Conservation (phyloP, 495 filamentous ascomycete genomes). For the Tetracladium marchalianum region DNA sequence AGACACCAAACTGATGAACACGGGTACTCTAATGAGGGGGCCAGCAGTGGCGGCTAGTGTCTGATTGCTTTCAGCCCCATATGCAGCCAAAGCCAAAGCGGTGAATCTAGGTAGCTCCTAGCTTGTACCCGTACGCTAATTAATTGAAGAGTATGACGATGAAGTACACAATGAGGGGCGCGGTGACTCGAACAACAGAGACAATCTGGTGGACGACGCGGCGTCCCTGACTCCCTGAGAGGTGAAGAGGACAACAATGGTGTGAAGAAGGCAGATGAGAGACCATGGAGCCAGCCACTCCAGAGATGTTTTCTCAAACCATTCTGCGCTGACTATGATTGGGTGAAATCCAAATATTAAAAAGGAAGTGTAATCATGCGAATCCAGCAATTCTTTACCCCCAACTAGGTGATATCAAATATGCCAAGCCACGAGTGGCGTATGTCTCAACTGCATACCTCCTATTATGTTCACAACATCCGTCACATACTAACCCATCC, state of each 20-base stretch:
- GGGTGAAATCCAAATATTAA: no score
- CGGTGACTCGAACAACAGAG: constrained; percentile 66
- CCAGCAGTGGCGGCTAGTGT: constrained; percentile 75
- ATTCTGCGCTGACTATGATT: constrained; percentile 34
- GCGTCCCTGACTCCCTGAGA: constrained; percentile 64
- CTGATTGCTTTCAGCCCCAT: constrained; percentile 66
- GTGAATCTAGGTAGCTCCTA: constrained; percentile 71
- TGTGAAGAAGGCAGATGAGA: constrained; percentile 71
- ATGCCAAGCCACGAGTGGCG: no score
- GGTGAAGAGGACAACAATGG: constrained; percentile 73
- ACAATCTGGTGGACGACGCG: constrained; percentile 75
- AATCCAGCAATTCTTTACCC: no score
- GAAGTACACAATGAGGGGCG: constrained; percentile 73
- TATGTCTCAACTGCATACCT: no score
- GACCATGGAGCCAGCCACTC: constrained; percentile 58
- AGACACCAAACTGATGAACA: no score
- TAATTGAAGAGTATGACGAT: constrained; percentile 52
- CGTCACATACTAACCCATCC: no score
- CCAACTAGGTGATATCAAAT: no score
- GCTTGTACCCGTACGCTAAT: constrained; percentile 57
- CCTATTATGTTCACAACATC: no score
- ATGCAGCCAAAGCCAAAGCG: constrained; percentile 75
- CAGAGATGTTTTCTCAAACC: constrained; percentile 61
- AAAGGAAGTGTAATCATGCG: no score
- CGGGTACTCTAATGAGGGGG: no score